Evolutionary conservation across 83 land plant species (phyloP), one percentile per base, ranked within the genome.

Genomic region (Diphasiastrum complanatum): DNA sequence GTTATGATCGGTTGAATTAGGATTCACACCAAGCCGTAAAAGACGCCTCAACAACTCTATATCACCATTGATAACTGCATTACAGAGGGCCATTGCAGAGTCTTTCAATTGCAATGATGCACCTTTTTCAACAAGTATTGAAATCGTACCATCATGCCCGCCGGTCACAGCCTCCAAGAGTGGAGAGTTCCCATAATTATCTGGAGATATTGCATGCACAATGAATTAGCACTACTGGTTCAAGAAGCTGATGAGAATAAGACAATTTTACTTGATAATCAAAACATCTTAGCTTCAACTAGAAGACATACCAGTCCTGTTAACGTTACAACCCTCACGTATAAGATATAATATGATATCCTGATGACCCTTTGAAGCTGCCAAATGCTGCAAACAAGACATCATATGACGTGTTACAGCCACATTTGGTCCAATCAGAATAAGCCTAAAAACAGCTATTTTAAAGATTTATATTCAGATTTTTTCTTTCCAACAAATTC

Each of bases 101-200:
- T 83, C 78, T 41, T 76, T 60, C 29, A 54, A 30, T 11, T 5
- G 25, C 82, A 40, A 51, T 2, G 4, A 6, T 2, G 91, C 99
- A 34, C 96, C 96, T 64, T 81, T 59, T 24, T 64, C 56, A 8
- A 61, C 59, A 45, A 93, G 88, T 37, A 93, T 60, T 23, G 79
- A 55, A 38, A 81, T 84, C 40, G 84, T 72, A 20, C 55, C 47
- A 61, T 93, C 91, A 51, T 89, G 82, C 35, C 91, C 91, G 35
- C 74, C 66, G 69, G 77, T 83, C 25, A 88, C 61, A 23, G 99
- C 95, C 69, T 88, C 91, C 14, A 81, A 47, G 45, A 92, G 75
- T 4, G 98, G 98, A 30, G 84, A 77, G 29, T 75, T 79, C 19
- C 96, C 98, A 72, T 79, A 79, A 47, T 83, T 83, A 76, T 92